phyloP scores from a whole-genome alignment of 2,329 filamentous ascomycete genomes.

The Ascochyta clinopodiicola region DNA sequence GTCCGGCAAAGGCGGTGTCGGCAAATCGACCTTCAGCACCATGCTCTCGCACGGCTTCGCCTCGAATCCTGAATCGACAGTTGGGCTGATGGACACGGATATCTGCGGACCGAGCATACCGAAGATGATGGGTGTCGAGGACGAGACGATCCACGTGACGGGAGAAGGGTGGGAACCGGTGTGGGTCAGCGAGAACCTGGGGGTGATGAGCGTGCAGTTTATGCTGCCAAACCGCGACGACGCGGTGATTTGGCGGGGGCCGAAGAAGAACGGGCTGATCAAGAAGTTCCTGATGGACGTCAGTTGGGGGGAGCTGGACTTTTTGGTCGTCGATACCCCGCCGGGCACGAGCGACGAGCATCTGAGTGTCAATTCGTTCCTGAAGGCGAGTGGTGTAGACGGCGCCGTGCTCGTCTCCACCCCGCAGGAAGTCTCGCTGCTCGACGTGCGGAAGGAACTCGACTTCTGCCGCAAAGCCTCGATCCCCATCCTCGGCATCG shows the following conservation, averaged over 20 bases:
- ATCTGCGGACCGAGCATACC: conserved; percentile 96
- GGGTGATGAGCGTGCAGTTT: conserved; percentile 97
- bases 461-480: conserved; percentile 96
- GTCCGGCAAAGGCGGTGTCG: conserved; percentile 94
- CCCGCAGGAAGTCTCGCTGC: conserved; percentile 88
- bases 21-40: conserved; percentile 92
- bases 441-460: conserved; percentile 96
- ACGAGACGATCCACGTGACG: conserved; percentile 91
- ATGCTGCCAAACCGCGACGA: conserved; percentile 95
- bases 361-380: conserved; percentile 86
- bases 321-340: conserved; percentile 91
- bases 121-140: conserved; percentile 98
- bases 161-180: conserved; percentile 91
- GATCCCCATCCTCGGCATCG: conserved; percentile 84
- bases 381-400: conserved; percentile 90
- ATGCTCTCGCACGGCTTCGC: conserved; percentile 91
- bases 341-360: conserved; percentile 97
- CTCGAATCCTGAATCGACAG: conserved; percentile 74
- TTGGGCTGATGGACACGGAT: conserved; percentile 98
- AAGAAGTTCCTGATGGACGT: conserved; percentile 99
- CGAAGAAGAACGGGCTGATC: conserved; percentile 98
- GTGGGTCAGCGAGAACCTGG: conserved; percentile 92
- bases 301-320: conserved; percentile 95
- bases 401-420: conserved; percentile 94
- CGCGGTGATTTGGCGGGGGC: conserved; percentile 95